These are phyloP conservation scores for Solidago caesia DNA, from an alignment of 129 eudicot genomes.

Conservation along the genomic window DNA sequence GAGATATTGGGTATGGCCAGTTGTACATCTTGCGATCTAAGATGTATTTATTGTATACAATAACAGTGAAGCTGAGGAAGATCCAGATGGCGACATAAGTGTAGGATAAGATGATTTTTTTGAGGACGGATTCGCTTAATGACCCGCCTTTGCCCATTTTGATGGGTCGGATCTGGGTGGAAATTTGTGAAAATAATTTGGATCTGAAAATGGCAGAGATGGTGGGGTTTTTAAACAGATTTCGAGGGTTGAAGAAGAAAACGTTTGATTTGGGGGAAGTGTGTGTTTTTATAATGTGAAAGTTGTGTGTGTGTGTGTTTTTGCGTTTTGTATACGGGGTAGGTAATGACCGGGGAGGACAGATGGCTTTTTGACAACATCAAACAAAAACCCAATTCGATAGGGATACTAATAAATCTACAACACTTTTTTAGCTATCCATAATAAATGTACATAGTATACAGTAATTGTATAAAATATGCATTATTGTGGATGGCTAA, in stretches of 20 bases:
- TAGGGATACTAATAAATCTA: too few relatives aligned
- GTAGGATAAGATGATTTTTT: slow-evolving; percentile 51
- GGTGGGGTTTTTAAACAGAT: slow-evolving; percentile 5
- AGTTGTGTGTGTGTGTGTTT: neutral
- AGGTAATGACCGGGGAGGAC: neutral
- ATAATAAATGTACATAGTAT: too few relatives aligned
- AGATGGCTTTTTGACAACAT: neutral
- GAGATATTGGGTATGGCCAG: slow-evolving; percentile 47
- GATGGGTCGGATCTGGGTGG: neutral
- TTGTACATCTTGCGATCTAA: slow-evolving; percentile 55
- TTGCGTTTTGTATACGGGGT: neutral
- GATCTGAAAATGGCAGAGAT: slow-evolving; percentile 10
- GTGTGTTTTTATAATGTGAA: slow-evolving; percentile 5
- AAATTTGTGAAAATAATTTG: neutral
- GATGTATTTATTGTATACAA: slow-evolving; percentile 65
- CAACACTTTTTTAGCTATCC: too few relatives aligned
- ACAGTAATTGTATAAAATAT: too few relatives aligned
- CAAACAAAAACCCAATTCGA: too few relatives aligned
- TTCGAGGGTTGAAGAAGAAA: neutral
- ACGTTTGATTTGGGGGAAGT: slow-evolving; percentile 13
- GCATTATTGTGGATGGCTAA: too few relatives aligned
- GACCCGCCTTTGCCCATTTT: slow-evolving; percentile 56
- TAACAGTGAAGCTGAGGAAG: slow-evolving; percentile 57
- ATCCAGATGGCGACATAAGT: slow-evolving; percentile 64
- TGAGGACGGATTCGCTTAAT: slow-evolving; percentile 46